Evolutionary conservation across 1,139 yeast genomes (phyloP).

Genomic region (Debaryomyces sp.): DNA sequence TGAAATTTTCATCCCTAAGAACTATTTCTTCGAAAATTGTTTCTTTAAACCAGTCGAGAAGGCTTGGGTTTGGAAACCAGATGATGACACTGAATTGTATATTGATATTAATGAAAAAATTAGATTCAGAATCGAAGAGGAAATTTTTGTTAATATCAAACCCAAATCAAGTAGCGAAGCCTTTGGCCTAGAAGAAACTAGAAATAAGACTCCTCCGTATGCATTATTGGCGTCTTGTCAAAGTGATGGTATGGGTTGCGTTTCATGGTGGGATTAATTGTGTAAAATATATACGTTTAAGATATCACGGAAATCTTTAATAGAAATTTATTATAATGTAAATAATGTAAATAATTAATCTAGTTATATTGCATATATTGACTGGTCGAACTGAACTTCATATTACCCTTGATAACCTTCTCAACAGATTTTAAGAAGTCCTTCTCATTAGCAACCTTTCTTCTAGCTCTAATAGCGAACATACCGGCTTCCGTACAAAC

Average conservation of each 20-base stretch:
- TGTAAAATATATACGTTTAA: background rate
- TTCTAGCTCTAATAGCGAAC: slow-evolving; percentile 98
- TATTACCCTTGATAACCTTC: slow-evolving; percentile 96
- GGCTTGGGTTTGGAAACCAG: slow-evolving; percentile 94
- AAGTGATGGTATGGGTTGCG: slow-evolving; percentile 94
- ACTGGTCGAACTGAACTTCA: slow-evolving; percentile 95
- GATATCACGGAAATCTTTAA: slow-evolving; percentile 7
- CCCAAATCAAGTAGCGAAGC: slow-evolving; percentile 69
- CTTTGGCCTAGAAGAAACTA: slow-evolving; percentile 28
- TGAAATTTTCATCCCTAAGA: slow-evolving; percentile 86
- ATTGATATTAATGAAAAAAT: slow-evolving; percentile 90
- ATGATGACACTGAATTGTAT: slow-evolving; percentile 71
- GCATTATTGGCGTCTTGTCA: slow-evolving; percentile 91
- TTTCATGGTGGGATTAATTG: slow-evolving; percentile 87
- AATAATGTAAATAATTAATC: slow-evolving; percentile 5
- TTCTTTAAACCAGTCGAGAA: slow-evolving; percentile 71
- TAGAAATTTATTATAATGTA: slow-evolving; percentile 3
- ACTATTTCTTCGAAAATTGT: slow-evolving; percentile 78
- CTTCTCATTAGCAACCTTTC: slow-evolving; percentile 97
- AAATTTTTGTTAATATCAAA: slow-evolving; percentile 77
- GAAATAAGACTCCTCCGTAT: slow-evolving; percentile 65
- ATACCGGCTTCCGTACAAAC: slow-evolving; percentile 98
- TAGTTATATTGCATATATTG: slow-evolving; percentile 97
- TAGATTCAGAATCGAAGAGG: slow-evolving; percentile 88
- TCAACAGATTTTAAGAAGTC: slow-evolving; percentile 97